Base-by-base conservation (phyloP, 345 rosid genomes). In the Heritiera littoralis region DNA sequence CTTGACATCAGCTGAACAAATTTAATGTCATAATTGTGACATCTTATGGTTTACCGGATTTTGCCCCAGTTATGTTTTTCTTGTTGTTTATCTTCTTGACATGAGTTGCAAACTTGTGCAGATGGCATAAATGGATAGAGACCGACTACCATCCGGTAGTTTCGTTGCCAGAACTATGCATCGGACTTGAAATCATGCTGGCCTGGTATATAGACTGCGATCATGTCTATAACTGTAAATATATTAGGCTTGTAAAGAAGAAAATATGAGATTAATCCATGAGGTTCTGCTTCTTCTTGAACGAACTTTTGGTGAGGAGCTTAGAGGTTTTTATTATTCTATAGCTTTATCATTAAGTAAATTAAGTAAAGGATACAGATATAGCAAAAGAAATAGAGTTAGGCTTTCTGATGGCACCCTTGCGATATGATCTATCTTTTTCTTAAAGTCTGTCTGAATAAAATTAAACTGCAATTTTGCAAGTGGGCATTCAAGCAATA, bases 231-330 rank as follows among this genome's bases (percentile, higher is more conserved):
- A 80, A 78, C 38, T 81, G 86, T 85, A 80, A 66, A 80, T 82
- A 79, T 79, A 74, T 49, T 78, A 82, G 84, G 81, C 76, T 72
- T 85, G 88, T 86, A 86, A 79, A 85, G 85, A 48, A 52, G 48
- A 75, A 80, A 74, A 56, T 59, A 61, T 61, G 80, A 80, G 79
- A 76, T 67, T 65, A 66, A 58, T 75, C 63, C 48, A 38, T 72
- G 64, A 54, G 56, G 58, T 20, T 52, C 41, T 15, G 82, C 68
- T 30, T 41, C 35, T 38, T 64, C 66, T 7, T 66, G 55, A 48
- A 52, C 15, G 43, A 70, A 32, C 81, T 41, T 48, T 78, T 58
- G 43, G 48, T 13, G 72, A 77, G 85, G 69, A 79, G 72, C 81
- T 65, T 59, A 69, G 63, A 40, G 54, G 80, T 75, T 49, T 78